These are phyloP conservation scores for Diplotaxis tenuifolia DNA, from an alignment of 345 rosid genomes.

Conservation along the genomic window DNA sequence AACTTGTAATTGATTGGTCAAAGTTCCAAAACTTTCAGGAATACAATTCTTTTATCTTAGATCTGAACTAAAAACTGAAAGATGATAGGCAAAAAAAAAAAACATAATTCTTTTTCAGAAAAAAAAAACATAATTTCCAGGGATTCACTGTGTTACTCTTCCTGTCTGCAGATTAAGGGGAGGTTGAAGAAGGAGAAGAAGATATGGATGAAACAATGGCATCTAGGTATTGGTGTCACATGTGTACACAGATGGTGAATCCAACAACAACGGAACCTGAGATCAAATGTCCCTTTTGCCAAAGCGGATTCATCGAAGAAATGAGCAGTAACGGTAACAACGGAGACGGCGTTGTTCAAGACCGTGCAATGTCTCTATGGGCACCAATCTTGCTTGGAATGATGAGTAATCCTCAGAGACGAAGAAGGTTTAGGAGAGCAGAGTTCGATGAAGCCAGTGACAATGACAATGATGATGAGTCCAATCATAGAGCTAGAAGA, in stretches of 20 bases:
- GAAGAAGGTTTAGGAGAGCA: constrained; percentile 53
- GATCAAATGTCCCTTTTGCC: constrained; percentile 83
- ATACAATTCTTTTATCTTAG: constrained; percentile 13
- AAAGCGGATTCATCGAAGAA: constrained; percentile 42
- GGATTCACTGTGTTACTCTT: constrained; percentile 12
- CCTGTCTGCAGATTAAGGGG: constrained; percentile 11
- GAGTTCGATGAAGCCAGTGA: constrained; percentile 60
- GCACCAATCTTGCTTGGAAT: constrained; percentile 82
- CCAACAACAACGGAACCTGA: constrained; percentile 61
- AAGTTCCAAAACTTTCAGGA: not conserved
- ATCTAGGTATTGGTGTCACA: constrained; percentile 63
- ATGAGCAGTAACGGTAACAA: constrained; percentile 14
- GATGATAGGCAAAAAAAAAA: not conserved
- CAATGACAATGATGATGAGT: constrained; percentile 50
- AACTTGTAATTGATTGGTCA: constrained; percentile 15
- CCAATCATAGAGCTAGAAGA: constrained; percentile 28
- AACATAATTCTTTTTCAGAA: no score
- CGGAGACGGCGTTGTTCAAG: constrained; percentile 8
- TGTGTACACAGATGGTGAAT: constrained; percentile 68
- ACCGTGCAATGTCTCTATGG: constrained; percentile 72
- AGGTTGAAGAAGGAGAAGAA: constrained; percentile 9
- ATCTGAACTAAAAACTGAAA: constrained; percentile 12
- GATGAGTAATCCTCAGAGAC: constrained; percentile 63
- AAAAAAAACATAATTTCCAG: not conserved
- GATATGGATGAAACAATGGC: constrained; percentile 58